Evolutionary conservation across 2,329 filamentous ascomycete genomes (phyloP).

Genomic region (Ophiostoma himal-ulmi): DNA sequence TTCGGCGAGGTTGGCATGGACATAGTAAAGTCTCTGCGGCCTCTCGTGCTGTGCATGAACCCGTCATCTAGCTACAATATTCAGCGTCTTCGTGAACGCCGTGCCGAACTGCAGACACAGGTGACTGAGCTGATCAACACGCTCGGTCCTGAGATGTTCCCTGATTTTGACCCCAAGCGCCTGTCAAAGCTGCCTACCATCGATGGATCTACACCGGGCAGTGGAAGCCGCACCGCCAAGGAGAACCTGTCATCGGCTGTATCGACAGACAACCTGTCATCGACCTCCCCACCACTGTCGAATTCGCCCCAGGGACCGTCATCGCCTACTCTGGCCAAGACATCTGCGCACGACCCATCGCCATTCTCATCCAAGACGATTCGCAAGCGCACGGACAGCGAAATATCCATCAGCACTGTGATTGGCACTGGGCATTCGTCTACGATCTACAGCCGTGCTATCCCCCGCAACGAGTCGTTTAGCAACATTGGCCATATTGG

Average conservation of each 20-base stretch:
- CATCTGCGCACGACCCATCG: conserved; percentile 7
- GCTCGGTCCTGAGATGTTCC: conserved; percentile 90
- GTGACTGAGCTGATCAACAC: conserved; percentile 93
- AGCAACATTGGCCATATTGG: conserved; percentile 80
- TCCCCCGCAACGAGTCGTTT: conserved; percentile 88
- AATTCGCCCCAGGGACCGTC: conserved; percentile 13
- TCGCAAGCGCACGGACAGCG: conserved; percentile 43
- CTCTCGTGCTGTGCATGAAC: conserved; percentile 76
- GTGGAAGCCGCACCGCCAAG: not conserved
- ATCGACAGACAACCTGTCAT: conserved; percentile 24
- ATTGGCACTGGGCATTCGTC: conserved; percentile 31
- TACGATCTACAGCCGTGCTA: conserved; percentile 50
- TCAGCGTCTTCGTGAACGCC: conserved; percentile 64
- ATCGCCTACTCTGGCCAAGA: not conserved
- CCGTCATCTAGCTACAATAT: conserved; percentile 81
- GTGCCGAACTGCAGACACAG: conserved; percentile 68
- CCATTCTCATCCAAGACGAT: conserved; percentile 12
- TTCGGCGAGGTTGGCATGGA: conserved; percentile 99
- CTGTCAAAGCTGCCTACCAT: conserved; percentile 55
- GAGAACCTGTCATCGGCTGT: conserved; percentile 17
- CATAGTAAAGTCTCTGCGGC: conserved; percentile 88
- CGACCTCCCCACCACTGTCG: not conserved
- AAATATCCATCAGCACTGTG: conserved; percentile 34
- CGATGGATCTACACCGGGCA: conserved; percentile 30
- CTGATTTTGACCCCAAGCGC: conserved; percentile 80